Evolutionary conservation across 768 basidiomycete genomes (phyloP), one percentile per base, ranked within the genome.

Genomic region (Lepiota brunneoincarnata): DNA sequence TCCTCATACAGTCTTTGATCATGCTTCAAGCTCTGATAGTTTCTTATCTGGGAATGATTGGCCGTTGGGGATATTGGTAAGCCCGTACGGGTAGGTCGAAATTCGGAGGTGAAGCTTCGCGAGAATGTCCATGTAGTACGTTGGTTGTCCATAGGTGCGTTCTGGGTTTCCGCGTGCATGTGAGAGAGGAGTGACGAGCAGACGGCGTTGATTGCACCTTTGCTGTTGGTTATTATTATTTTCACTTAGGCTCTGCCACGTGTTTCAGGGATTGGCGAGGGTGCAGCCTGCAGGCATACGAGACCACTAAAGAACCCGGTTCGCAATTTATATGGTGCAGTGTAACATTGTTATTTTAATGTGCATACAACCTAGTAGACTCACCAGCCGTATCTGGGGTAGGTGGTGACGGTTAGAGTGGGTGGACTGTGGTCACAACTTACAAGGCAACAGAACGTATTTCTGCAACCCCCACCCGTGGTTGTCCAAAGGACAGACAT

Each of bases 381-480:
- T 60, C 63, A 75, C 51, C 75, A 74, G 51, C 75, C 75, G 48
- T 77, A 77, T 67, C 75, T 77, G 54, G 24, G 40, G 42, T 42
- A 31, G 21, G 44, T 35, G 35, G 26, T 63, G 18, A 55, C 46
- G 21, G 21, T 37, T 49, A 15, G 45, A 5, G 39, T n/a, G 15
- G 41, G 20, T 6, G 17, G 49, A n/a, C n/a, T n/a, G n/a, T n/a
- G n/a, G n/a, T n/a, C n/a, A n/a, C n/a, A n/a, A n/a, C n/a, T 20
- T 23, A 45, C 20, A 24, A n/a, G 36, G 36, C 46, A 17, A 51
- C 15, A n/a, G 4, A n/a, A 78, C 89, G 60, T 70, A 94, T 92
- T 94, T 95, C 73, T 97, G 93, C 67, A 97, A 71, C 66, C 96
- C 93, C 93, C 93, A 97, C 68, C 96, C 93, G 64, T 93, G 83